Conservation (phyloP, 495 filamentous ascomycete species). For the Aspergillus wentii region DNA sequence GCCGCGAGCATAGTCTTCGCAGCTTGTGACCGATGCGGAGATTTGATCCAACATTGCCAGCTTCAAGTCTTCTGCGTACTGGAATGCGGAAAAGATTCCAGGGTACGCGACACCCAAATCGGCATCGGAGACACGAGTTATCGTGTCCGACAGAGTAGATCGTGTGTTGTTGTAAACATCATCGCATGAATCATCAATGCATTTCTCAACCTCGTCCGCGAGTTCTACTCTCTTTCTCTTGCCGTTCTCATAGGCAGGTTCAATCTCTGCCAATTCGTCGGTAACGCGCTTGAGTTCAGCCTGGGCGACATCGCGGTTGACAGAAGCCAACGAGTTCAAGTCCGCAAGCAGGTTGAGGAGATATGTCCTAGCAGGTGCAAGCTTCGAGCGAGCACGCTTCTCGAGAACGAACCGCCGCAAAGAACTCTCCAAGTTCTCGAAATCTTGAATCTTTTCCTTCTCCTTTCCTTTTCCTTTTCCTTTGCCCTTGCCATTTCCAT, state of each 20-base stretch:
- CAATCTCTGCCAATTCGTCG: conserved; percentile 72
- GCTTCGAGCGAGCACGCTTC: conserved; percentile 89
- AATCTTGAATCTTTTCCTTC: conserved; percentile 80
- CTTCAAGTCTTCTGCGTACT: conserved; percentile 91
- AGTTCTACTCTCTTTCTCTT: conserved; percentile 79
- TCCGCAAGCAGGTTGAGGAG: conserved; percentile 91
- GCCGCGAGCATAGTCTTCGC: conserved; percentile 77
- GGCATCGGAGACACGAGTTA: conserved; percentile 66
- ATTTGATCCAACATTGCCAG: conserved; percentile 87
- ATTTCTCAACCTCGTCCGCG: conserved; percentile 72
- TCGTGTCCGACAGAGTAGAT: conserved; percentile 62
- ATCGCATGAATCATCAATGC: conserved; percentile 77
- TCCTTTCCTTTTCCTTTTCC: conserved; percentile 88
- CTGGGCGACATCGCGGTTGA: conserved; percentile 84
- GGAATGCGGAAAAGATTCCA: conserved; percentile 76
- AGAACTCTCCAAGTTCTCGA: conserved; percentile 81
- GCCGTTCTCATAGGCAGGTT: conserved; percentile 78
- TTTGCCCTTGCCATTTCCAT: conserved; percentile 38
- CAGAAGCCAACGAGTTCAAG: conserved; percentile 71
- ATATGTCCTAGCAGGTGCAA: conserved; percentile 93
- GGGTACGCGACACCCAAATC: conserved; percentile 82
- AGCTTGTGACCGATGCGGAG: conserved; percentile 65
- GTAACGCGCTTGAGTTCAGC: conserved; percentile 81
- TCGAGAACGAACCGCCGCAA: conserved; percentile 92
- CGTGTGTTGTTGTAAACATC: conserved; percentile 82